Base-by-base conservation (phyloP, 2,329 filamentous ascomycete species). In the Bipolaris bicolor region DNA sequence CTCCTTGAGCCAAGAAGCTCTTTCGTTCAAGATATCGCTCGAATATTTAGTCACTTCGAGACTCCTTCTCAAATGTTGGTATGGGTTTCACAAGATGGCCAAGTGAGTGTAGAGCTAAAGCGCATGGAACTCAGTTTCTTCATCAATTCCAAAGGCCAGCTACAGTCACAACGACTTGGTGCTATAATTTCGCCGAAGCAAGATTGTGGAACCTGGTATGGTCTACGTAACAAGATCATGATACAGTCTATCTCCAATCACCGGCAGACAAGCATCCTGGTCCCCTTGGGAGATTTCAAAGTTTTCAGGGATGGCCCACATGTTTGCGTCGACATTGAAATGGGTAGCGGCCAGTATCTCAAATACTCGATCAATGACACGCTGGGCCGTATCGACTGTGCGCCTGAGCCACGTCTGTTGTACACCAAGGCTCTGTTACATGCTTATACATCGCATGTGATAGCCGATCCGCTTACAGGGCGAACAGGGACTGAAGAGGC, bases 401-500 rank as follows among this genome's bases (percentile, higher is more conserved):
- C 86, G 0, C 75, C 83, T 0, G 87, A 89, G 44, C 84, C 84
- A 0, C 68, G 68, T 0, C 71, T 87, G 0, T 72, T 86, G 0
- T 87, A 86, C 53, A 76, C 76, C 1, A 88, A 87, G 63, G 86
- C 86, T 0, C 70, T 81, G 3, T 69, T 86, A 1, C 88, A 90
- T 65, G 88, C 87, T 0, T 72, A 81, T 4, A 90, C 88, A 0
- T 87, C 87, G 0, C 84, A 82, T 31, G 64, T 81, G 0, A 34
- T 89, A 0, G 81, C 84, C 0, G 88, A 90, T 64, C 72, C 77
- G 0, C 76, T 90, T 0, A 89, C 86, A 0, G 75, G 79, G 0
- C 77, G 81, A 0, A 89, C 86, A 0, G 88, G 88, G 0, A 82
- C 80, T 0, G 87, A 90, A 64, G 86, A 89, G 68, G 82, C 85